A percentile compares a stretch with the other conserved stretches of the same genome.
Conservation (phyloP, 1,139 yeast genomes). For the Yamadazyma kanchanaburiensis region DNA sequence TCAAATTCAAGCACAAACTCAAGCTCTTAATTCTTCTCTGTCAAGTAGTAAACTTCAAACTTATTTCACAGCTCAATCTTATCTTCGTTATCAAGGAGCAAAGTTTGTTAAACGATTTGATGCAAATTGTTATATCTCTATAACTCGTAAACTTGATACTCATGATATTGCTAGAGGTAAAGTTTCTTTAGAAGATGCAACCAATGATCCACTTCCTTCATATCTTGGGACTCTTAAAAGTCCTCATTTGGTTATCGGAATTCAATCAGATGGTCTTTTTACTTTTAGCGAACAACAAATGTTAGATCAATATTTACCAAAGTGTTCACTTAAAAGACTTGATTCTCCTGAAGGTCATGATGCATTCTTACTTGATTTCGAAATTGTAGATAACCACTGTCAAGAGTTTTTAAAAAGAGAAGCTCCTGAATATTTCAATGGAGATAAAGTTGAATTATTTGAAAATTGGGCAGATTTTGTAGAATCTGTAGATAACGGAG, state of each 20-base stretch:
- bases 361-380: slow-evolving; percentile 89
- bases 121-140: slow-evolving; percentile 93
- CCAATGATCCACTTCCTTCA: slow-evolving; percentile 37
- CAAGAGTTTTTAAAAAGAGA: slow-evolving; percentile 58
- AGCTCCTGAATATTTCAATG: slow-evolving; percentile 52
- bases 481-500: slow-evolving; percentile 40
- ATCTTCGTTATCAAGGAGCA: slow-evolving; percentile 87
- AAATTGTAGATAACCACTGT: slow-evolving; percentile 70
- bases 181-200: slow-evolving; percentile 18
- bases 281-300: slow-evolving; percentile 89
- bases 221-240: slow-evolving; percentile 53
- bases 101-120: slow-evolving; percentile 88
- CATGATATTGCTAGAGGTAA: slow-evolving; percentile 89
- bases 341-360: slow-evolving; percentile 98
- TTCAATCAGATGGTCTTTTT: slow-evolving; percentile 87
- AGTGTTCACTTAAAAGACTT: slow-evolving; percentile 63
- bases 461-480: slow-evolving; percentile 48
- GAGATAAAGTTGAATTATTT: slow-evolving; percentile 49
- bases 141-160: slow-evolving; percentile 89
- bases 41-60: slow-evolving; percentile 62
- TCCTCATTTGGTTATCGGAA: slow-evolving; percentile 85
- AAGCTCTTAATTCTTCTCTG: neutral
- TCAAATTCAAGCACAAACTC: slow-evolving; percentile 3
- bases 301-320: slow-evolving; percentile 72
- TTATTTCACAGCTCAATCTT: slow-evolving; percentile 91